Evolutionary conservation across 2,329 filamentous ascomycete genomes (phyloP).

Genomic region (Bimuria novae-zelandiae): DNA sequence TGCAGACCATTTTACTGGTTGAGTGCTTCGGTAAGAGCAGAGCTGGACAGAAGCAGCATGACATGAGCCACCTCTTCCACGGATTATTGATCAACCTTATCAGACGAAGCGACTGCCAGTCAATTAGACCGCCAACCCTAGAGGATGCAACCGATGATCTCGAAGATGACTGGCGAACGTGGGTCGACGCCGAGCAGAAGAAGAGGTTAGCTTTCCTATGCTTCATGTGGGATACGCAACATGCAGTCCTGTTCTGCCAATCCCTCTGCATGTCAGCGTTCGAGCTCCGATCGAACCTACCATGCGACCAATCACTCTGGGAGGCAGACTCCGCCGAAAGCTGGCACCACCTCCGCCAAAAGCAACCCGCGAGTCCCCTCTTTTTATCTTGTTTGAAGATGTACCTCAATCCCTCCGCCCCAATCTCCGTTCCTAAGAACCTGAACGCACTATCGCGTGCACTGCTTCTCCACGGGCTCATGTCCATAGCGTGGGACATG

Average conservation of each 20-base stretch:
- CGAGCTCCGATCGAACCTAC: slow-evolving; percentile 62
- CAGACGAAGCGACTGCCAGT: slow-evolving; percentile 58
- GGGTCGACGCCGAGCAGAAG: slow-evolving; percentile 61
- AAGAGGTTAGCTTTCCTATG: slow-evolving; percentile 64
- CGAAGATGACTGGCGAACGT: slow-evolving; percentile 57
- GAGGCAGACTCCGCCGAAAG: slow-evolving; percentile 59
- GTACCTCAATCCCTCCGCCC: slow-evolving; percentile 55
- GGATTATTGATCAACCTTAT: slow-evolving; percentile 61
- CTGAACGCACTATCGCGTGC: slow-evolving; percentile 60
- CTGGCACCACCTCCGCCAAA: slow-evolving; percentile 53
- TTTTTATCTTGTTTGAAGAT: slow-evolving; percentile 61
- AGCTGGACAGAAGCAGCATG: slow-evolving; percentile 66
- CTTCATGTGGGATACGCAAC: slow-evolving; percentile 70
- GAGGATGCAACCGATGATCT: slow-evolving; percentile 47
- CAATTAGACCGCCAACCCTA: slow-evolving; percentile 45
- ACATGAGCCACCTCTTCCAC: slow-evolving; percentile 66
- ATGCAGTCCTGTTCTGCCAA: slow-evolving; percentile 68
- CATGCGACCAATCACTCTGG: slow-evolving; percentile 61
- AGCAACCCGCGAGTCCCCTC: slow-evolving; percentile 44
- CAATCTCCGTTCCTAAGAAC: slow-evolving; percentile 32
- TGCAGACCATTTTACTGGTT: slow-evolving; percentile 65
- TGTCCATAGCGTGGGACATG: slow-evolving; percentile 67
- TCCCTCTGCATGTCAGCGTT: slow-evolving; percentile 70
- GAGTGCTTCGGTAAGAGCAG: slow-evolving; percentile 69
- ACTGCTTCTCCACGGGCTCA: slow-evolving; percentile 63